phyloP scores from a whole-genome alignment of 106 monocot genomes.

The Agapanthus africanus region DNA sequence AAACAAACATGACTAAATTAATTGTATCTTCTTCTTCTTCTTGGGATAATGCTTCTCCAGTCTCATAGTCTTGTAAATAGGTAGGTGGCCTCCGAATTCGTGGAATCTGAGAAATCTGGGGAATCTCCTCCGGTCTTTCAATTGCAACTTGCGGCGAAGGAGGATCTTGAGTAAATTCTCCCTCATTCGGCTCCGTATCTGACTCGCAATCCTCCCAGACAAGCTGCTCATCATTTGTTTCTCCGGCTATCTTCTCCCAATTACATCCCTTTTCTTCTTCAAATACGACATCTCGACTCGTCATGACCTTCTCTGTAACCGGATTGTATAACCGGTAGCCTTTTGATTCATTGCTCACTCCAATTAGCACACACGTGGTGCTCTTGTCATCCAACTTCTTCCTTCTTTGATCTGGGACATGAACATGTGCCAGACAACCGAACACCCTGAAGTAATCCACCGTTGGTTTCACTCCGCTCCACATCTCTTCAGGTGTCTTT shows the following conservation, averaged over 20 bases:
- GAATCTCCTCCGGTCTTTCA: no score
- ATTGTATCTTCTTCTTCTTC: not conserved
- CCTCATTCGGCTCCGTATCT: no score
- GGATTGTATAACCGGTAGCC: slow-evolving; percentile 2
- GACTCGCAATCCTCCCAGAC: no score
- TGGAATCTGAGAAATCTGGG: no score
- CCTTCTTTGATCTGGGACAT: slow-evolving; percentile 7
- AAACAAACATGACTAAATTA: not conserved
- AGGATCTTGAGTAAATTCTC: not conserved
- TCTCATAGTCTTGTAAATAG: slow-evolving; percentile 14
- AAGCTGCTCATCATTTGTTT: no score
- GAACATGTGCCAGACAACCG: slow-evolving; percentile 8
- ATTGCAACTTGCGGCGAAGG: not conserved
- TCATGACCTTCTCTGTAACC: not conserved
- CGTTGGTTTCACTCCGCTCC: not conserved
- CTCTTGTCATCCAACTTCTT: slow-evolving; percentile 3
- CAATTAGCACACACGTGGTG: slow-evolving; percentile 2
- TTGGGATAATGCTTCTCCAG: not conserved
- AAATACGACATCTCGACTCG: slow-evolving; percentile 2
- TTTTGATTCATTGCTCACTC: slow-evolving; percentile 3
- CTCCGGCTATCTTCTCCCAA: no score
- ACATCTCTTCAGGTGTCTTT: slow-evolving; percentile 3
- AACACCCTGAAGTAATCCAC: slow-evolving; percentile 1
- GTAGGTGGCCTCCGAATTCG: slow-evolving; percentile 13
- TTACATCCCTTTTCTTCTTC: slow-evolving; percentile 2